Base-by-base conservation (phyloP, 2,329 filamentous ascomycete species). In the Ceratocystis variospora region DNA sequence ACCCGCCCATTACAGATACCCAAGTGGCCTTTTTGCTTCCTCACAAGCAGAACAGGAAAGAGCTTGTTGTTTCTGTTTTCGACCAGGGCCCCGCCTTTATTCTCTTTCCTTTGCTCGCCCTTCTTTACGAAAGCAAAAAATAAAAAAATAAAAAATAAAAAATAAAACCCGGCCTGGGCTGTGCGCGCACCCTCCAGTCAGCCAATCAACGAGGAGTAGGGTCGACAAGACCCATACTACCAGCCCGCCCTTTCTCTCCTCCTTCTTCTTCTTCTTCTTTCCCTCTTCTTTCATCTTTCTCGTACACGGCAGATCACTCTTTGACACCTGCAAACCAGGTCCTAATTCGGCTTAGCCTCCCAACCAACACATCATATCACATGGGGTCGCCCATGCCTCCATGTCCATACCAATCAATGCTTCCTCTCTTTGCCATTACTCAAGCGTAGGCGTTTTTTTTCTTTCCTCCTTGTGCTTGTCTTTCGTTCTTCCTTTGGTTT, bases 221-320 rank as follows among this genome's bases (percentile, higher is more conserved):
- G 5, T 12, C 10, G 17, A 22, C 4, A 25, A 28, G 15, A 17
- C 12, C 44, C 48, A 63, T 48, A 50, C 6, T 57, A 33, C n/a
- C 46, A 44, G n/a, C 64, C 22, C 45, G 55, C 25, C 19, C 46
- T 66, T 62, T 63, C 28, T 53, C 62, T 25, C 17, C 22, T 53
- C 6, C 25, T 25, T 15, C 28, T 19, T 44, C 61, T 45, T 45
- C 22, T 41, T 25, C 22, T 53, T 15, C 25, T 25, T 12, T n/a
- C 15, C 28, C 31, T 44, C 61, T 45, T 45, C 25, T 31, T 25
- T 37, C 22, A 12, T 19, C 19, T 45, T 45, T 57, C 55, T 59
- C 55, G 55, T 59, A 59, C 55, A 59, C 28, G 55, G 28, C 55
- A 59, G 55, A 59, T 59, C 55, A 31, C 17, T 5, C 55, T 19